Evolutionary conservation across 31 red algal species (phyloP), one percentile per base, ranked within the genome.

Genomic region (Bonnemaisonia californica): DNA sequence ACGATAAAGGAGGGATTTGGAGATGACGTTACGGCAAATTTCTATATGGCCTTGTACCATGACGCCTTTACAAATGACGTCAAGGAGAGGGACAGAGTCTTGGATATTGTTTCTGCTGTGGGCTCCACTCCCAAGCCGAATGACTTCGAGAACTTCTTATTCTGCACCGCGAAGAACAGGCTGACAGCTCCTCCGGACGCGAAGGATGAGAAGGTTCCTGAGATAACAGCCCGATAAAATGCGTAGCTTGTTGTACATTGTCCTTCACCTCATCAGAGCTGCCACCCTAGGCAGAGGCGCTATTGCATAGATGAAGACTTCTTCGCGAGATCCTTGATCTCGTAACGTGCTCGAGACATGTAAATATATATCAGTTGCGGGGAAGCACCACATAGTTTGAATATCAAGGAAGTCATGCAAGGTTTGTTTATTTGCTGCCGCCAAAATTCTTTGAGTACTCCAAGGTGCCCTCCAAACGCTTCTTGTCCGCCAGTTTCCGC

Each of bases 401-500:
- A 61, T 29, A 61, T 13, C 57, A 61, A 29, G 26, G 26, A 13
- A 5, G 8, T 29, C 8, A 23, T 8, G 16, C 31, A 23, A 4
- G 0, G 9, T 29, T 29, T 68, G 3, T 90, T 90, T 90, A 90
- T 71, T 90, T 90, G 62, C 62, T 83, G 22, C 87, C 77, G 57
- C 85, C 85, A 57, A 90, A 90, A 54, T 91, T 91, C 80, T 84
- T 91, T 18, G 78, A 77, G 48, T 96, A 99, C 51, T 99, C 97
- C 4, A 99, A 74, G 64, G 89, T 99, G 32, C 91, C 85, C 54
- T 99, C 97, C 62, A 99, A 80, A 41, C 87, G 79, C 83, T 99
- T 99, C 69, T 96, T 94, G 70, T 99, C 97, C 1, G 91, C 86
- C 69, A 99, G 70, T 69, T 99, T 99, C 33, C 97, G 80, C 16